These are phyloP conservation scores for Fusarium floridanum DNA, from an alignment of 2,329 filamentous ascomycete genomes.

Conservation along the genomic window DNA sequence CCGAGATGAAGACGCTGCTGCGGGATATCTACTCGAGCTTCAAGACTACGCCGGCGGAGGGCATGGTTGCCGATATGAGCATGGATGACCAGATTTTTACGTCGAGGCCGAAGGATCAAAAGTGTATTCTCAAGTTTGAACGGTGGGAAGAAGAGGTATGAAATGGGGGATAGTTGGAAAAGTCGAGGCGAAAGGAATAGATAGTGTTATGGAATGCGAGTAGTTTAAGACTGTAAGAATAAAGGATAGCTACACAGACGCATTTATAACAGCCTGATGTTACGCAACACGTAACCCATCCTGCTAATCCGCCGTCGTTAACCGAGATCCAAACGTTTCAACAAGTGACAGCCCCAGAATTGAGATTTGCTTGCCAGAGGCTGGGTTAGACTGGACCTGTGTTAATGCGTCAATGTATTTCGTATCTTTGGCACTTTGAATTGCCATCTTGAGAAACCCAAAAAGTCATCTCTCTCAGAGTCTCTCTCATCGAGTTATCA, in stretches of 20 bases:
- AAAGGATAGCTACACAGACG: too few relatives aligned
- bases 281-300: background rate
- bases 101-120: conserved; percentile 32
- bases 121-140: conserved; percentile 24
- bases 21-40: conserved; percentile 22
- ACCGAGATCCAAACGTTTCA: too few relatives aligned
- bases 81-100: conserved; percentile 39
- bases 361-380: too few relatives aligned
- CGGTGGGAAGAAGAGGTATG: conserved; percentile 11
- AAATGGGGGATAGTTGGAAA: background rate
- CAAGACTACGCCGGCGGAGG: conserved; percentile 5
- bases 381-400: too few relatives aligned
- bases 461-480: too few relatives aligned
- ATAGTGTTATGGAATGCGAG: background rate
- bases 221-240: background rate
- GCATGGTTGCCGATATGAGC: conserved; percentile 21
- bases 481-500: too few relatives aligned
- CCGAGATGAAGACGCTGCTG: conserved; percentile 33
- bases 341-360: too few relatives aligned
- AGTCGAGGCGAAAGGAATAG: too few relatives aligned
- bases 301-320: background rate
- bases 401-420: too few relatives aligned
- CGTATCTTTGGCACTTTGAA: too few relatives aligned
- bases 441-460: too few relatives aligned
- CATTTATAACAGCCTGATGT: background rate